phyloP scores from a whole-genome alignment of 108 stramenopile genomes.

The Cyclostephanos tholiformis region DNA sequence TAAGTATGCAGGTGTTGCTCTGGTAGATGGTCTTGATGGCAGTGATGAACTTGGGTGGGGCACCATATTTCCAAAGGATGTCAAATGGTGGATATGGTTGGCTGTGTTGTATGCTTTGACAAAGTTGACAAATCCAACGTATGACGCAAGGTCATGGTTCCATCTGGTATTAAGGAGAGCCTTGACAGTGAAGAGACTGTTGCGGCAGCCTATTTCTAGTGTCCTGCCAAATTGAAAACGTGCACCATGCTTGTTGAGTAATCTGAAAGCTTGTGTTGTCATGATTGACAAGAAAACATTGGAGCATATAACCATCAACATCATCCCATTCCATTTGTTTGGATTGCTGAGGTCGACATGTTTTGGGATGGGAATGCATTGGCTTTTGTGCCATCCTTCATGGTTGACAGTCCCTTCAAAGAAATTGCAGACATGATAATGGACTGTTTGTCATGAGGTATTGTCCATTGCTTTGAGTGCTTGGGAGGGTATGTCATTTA shows the following conservation, averaged over 20 bases:
- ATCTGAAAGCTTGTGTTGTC: neutral
- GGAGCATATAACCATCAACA: slow-evolving; percentile 15
- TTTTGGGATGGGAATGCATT: neutral
- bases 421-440: neutral
- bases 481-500: slow-evolving; percentile 13
- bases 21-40: slow-evolving; percentile 11
- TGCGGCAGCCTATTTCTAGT: slow-evolving; percentile 4
- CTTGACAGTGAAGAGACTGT: slow-evolving; percentile 16
- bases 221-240: slow-evolving; percentile 18
- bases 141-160: neutral
- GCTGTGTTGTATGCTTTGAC: slow-evolving; percentile 35
- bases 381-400: slow-evolving; percentile 3
- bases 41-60: neutral
- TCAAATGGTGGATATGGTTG: slow-evolving; percentile 11
- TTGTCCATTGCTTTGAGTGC: slow-evolving; percentile 18
- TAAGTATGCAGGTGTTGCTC: neutral
- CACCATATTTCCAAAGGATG: no score
- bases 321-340: slow-evolving; percentile 14
- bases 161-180: slow-evolving; percentile 3
- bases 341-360: neutral
- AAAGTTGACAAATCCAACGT: slow-evolving; percentile 12
- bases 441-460: neutral
- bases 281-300: slow-evolving; percentile 10
- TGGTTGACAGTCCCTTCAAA: slow-evolving; percentile 4
- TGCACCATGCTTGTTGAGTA: slow-evolving; percentile 11